Percentiles rank a stretch among this genome's conserved stretches.
Evolutionary conservation across 805 yeast genomes (phyloP).

Genomic region (Candida alai): DNA sequence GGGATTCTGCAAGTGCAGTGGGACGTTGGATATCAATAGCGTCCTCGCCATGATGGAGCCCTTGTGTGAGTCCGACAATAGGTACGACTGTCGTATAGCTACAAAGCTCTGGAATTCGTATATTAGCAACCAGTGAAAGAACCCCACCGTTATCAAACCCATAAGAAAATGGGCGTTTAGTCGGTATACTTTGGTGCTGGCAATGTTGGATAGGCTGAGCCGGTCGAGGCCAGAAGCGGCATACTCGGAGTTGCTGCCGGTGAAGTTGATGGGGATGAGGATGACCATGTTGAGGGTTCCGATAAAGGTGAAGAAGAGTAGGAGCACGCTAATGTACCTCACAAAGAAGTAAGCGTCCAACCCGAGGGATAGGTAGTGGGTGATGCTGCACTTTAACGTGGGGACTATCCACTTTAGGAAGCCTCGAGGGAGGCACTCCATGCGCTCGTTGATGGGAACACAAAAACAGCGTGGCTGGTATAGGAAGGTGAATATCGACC

Average conservation of each 20-base stretch:
- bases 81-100: slow-evolving; percentile 42
- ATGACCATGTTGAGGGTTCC: slow-evolving; percentile 55
- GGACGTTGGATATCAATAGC: slow-evolving; percentile 46
- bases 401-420: slow-evolving; percentile 57
- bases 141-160: slow-evolving; percentile 49
- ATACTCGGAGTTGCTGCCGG: slow-evolving; percentile 29
- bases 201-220: slow-evolving; percentile 68
- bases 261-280: slow-evolving; percentile 59
- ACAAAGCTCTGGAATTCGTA: slow-evolving; percentile 54
- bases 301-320: slow-evolving; percentile 48
- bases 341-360: slow-evolving; percentile 73
- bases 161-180: slow-evolving; percentile 63
- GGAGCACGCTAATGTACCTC: slow-evolving; percentile 52
- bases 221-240: slow-evolving; percentile 55
- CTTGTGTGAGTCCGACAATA: slow-evolving; percentile 26
- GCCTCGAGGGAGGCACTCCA: slow-evolving; percentile 36
- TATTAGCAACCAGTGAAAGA: slow-evolving; percentile 54
- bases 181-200: slow-evolving; percentile 45
- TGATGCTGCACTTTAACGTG: slow-evolving; percentile 35
- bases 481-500: slow-evolving; percentile 31
- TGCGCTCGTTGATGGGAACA: slow-evolving; percentile 38
- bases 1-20: slow-evolving; percentile 24
- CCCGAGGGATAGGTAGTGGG: slow-evolving; percentile 50
- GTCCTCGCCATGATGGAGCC: slow-evolving; percentile 25
- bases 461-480: slow-evolving; percentile 54